A percentile compares a stretch with the other conserved stretches of the same genome.
phyloP scores from a whole-genome alignment of 2,329 filamentous ascomycete species.

The Microcyclospora pomicola region DNA sequence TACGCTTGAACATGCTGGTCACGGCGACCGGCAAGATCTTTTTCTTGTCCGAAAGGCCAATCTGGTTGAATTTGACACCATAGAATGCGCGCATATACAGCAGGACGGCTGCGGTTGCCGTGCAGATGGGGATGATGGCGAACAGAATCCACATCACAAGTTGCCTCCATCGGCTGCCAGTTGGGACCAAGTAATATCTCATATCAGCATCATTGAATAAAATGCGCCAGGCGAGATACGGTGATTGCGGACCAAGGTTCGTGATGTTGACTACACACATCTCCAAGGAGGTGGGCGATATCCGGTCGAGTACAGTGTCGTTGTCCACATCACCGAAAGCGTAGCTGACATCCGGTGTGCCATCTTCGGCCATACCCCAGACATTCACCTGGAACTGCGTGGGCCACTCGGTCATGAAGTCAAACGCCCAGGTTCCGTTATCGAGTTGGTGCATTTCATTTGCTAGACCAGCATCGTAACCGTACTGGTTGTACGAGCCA shows the following conservation, averaged over 20 bases:
- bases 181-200: conserved; percentile 38
- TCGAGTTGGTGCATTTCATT: conserved; percentile 39
- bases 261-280: conserved; percentile 47
- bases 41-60: conserved; percentile 40
- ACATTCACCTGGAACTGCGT: conserved; percentile 48
- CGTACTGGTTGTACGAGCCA: conserved; percentile 49
- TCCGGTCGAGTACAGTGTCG: conserved; percentile 46
- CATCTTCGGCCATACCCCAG: conserved; percentile 53
- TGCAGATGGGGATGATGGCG: conserved; percentile 38
- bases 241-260: conserved; percentile 35
- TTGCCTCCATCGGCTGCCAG: conserved; percentile 41
- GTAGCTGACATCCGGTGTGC: conserved; percentile 44
- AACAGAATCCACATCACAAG: conserved; percentile 42
- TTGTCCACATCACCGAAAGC: conserved; percentile 49
- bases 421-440: conserved; percentile 41
- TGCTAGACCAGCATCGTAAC: conserved; percentile 46
- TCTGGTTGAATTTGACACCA: conserved; percentile 48
- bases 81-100: conserved; percentile 49
- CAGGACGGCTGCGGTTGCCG: conserved; percentile 38
- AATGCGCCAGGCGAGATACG: conserved; percentile 43
- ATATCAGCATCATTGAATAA: conserved; percentile 41
- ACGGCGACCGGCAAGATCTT: conserved; percentile 17
- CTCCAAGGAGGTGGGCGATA: conserved; percentile 45
- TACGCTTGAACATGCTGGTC: conserved; percentile 11
- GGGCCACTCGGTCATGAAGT: conserved; percentile 52